A percentile compares a stretch with the other conserved stretches of the same genome.
These are phyloP conservation scores for Pestalotiopsis sp. DNA, from an alignment of 2,329 filamentous ascomycete species.

Conservation along the genomic window DNA sequence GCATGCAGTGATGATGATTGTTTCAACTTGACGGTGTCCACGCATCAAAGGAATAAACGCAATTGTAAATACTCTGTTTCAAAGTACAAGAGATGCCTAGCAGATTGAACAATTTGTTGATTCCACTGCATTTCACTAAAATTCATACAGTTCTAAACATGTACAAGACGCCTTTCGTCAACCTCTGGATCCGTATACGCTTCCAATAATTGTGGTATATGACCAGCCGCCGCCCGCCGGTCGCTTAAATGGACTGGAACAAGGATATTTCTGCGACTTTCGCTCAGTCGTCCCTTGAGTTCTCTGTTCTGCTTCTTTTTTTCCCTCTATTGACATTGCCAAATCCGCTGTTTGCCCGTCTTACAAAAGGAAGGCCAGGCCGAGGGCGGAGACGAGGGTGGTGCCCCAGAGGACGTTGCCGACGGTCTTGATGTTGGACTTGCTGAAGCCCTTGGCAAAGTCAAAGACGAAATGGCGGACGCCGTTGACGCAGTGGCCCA, in stretches of 20 bases:
- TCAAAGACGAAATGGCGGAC: conserved; percentile 58
- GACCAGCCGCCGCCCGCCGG: neutral
- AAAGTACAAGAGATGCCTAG: too few relatives aligned
- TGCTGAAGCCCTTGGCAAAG: conserved; percentile 51
- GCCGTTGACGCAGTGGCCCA: conserved; percentile 60
- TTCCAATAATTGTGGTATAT: neutral
- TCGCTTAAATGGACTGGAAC: neutral
- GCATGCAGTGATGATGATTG: too few relatives aligned
- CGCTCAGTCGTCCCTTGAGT: conserved; percentile 10
- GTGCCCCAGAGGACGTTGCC: conserved; percentile 52
- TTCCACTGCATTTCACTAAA: neutral
- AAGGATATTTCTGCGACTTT: neutral
- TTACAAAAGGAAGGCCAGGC: conserved; percentile 53
- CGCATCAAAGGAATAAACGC: too few relatives aligned
- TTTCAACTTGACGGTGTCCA: too few relatives aligned
- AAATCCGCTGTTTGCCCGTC: conserved; percentile 11
- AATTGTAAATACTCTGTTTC: too few relatives aligned
- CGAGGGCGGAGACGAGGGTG: conserved; percentile 46
- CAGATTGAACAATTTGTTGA: neutral
- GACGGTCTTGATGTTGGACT: conserved; percentile 45
- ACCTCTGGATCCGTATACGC: neutral
- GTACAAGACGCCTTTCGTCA: neutral
- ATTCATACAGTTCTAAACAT: neutral
- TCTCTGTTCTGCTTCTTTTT: conserved; percentile 2
- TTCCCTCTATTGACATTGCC: neutral